phyloP scores from a whole-genome alignment of 2,329 filamentous ascomycete genomes.

The Ceratocystis huliohia region DNA sequence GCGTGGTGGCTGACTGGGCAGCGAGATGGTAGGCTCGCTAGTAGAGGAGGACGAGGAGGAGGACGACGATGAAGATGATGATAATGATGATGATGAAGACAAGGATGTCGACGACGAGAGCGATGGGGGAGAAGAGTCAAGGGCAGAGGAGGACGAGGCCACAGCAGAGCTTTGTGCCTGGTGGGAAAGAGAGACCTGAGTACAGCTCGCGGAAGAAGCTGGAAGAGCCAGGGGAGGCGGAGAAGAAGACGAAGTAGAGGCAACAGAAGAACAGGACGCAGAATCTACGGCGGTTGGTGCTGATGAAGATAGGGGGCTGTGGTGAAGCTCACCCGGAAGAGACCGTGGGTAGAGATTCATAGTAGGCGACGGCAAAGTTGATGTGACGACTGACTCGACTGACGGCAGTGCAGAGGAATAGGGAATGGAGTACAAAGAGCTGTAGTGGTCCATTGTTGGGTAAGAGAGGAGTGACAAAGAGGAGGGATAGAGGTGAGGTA shows the following conservation, averaged over 20 bases:
- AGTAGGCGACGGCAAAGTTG: constrained; percentile 16
- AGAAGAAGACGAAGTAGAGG: not conserved
- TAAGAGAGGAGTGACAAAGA: not conserved
- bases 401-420: constrained; percentile 18
- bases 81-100: not conserved
- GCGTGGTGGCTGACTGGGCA: not conserved
- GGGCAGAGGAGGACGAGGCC: not conserved
- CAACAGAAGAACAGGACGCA: constrained; percentile 1
- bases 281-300: not conserved
- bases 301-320: not conserved
- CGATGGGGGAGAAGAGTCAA: constrained; percentile 13
- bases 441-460: constrained; percentile 12
- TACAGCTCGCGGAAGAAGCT: not conserved
- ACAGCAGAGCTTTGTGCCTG: constrained; percentile 13
- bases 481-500: constrained; percentile 9
- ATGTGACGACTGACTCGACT: constrained; percentile 15
- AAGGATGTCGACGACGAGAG: not conserved
- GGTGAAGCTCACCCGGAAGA: not conserved
- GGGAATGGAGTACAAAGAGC: constrained; percentile 10
- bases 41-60: not conserved
- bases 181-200: constrained; percentile 8
- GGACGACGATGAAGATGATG: not conserved
- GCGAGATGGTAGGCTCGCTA: not conserved
- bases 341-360: constrained; percentile 15
- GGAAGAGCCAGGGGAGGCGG: not conserved